Evolutionary conservation across 768 basidiomycete species (phyloP), one percentile per base, ranked within the genome.

Genomic region (Mycena rosella): DNA sequence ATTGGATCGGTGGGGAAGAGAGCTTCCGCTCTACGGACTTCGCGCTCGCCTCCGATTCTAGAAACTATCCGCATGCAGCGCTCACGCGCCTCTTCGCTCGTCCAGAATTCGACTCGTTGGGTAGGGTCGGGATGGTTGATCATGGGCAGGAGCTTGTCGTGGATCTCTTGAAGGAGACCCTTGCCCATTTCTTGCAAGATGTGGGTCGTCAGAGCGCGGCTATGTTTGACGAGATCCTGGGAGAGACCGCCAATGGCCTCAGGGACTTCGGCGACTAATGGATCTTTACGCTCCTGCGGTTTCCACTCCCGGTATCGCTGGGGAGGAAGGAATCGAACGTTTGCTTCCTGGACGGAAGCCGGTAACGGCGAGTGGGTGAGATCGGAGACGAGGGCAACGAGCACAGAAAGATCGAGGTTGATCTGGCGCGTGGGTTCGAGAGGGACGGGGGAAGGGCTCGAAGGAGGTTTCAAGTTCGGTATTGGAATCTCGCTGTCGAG

Each of bases 321-420:
- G 0, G 89, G 81, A 7, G 91, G 89, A 8, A 89, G 82, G 73
- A 94, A 96, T 3, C 92, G 86, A 17, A 78, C 76, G 24, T 88
- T 83, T 0, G 93, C 89, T 51, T 90, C 91, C 24, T 87, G 84
- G 1, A 84, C 72, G 0, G 84, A 82, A 0, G 68, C 48, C 0
- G 95, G 95, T 0, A 95, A 80, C 0, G 85, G 82, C 0, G 89
- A 83, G 76, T 96, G 95, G 0, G 92, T 91, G 57, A 94, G 88
- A 70, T 95, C 94, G 10, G 93, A 94, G 32, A 92, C 85, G 32
- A 96, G 84, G 0, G 96, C 95, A 55, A 97, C 91, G 44, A 97
- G 86, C 1, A 92, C 85, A 0, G 94, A 96, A 18, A 97, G 83
- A 74, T 97, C 96, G 34, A 96, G 84, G 70, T 95, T 93, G 77